phyloP scores from a whole-genome alignment of 805 yeast species.

The Metschnikowia proteae region DNA sequence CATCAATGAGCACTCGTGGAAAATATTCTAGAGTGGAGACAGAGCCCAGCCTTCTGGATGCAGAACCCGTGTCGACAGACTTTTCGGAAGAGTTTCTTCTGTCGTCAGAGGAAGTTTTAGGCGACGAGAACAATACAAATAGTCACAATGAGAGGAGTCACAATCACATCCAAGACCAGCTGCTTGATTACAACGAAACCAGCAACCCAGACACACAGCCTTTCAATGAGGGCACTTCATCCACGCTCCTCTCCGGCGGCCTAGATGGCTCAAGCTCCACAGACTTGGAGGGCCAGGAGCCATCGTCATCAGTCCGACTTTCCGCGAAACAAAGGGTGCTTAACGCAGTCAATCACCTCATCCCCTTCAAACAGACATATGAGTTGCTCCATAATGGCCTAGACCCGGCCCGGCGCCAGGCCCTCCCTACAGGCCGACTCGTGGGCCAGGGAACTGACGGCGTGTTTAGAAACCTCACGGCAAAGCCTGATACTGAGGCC shows the following conservation, averaged over 20 bases:
- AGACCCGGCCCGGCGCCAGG: constrained; percentile 40
- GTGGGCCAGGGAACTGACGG: constrained; percentile 67
- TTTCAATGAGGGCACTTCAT: constrained; percentile 21
- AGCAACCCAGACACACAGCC: neutral
- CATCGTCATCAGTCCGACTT: constrained; percentile 14
- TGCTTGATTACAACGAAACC: neutral
- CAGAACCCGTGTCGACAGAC: neutral
- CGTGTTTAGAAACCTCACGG: constrained; percentile 86
- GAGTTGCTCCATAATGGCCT: constrained; percentile 41
- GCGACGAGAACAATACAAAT: no score
- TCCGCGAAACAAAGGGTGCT: constrained; percentile 29
- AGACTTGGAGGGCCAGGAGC: constrained; percentile 33
- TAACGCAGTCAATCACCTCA: constrained; percentile 29
- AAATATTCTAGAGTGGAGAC: constrained; percentile 1
- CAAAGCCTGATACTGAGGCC: constrained; percentile 68
- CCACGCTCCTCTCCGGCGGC: constrained; percentile 5
- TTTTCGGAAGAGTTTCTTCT: neutral
- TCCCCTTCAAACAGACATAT: constrained; percentile 42
- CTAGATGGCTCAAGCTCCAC: neutral
- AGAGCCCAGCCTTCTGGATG: neutral
- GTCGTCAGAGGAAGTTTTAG: neutral
- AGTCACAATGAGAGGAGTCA: neutral
- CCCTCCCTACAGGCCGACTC: constrained; percentile 41
- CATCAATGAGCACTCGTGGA: constrained; percentile 5
- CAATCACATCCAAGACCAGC: neutral